These are phyloP conservation scores for Saccharomycopsis schoenii DNA, from an alignment of 805 yeast genomes.

Conservation along the genomic window DNA sequence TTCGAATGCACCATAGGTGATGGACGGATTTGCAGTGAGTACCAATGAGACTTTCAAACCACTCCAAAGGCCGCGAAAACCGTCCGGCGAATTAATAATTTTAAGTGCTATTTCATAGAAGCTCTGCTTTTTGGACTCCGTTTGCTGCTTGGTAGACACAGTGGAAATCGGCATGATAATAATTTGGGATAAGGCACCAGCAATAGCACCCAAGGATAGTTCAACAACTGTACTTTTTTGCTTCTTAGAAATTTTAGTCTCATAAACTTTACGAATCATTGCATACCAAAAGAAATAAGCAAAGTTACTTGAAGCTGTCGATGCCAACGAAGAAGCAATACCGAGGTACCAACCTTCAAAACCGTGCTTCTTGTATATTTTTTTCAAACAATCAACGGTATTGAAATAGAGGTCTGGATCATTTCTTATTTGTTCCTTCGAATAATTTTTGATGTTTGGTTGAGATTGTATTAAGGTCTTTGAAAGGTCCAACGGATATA, in stretches of 20 bases:
- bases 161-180: slow-evolving; percentile 77
- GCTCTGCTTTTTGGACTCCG: slow-evolving; percentile 27
- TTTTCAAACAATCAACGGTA: slow-evolving; percentile 50
- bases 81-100: slow-evolving; percentile 49
- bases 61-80: slow-evolving; percentile 67
- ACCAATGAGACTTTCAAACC: slow-evolving; percentile 76
- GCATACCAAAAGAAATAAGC: slow-evolving; percentile 87
- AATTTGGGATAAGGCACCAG: slow-evolving; percentile 74
- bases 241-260: slow-evolving; percentile 29
- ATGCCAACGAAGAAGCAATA: slow-evolving; percentile 51
- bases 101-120: slow-evolving; percentile 37
- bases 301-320: slow-evolving; percentile 69
- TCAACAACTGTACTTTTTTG: slow-evolving; percentile 51
- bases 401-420: slow-evolving; percentile 36
- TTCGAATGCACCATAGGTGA: slow-evolving; percentile 76
- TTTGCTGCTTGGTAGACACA: slow-evolving; percentile 60
- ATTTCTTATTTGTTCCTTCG: slow-evolving; percentile 19
- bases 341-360: slow-evolving; percentile 66
- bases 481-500: slow-evolving; percentile 72
- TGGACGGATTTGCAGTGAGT: slow-evolving; percentile 73
- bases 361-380: slow-evolving; percentile 53
- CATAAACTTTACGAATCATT: slow-evolving; percentile 49
- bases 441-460: slow-evolving; percentile 18
- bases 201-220: slow-evolving; percentile 63
- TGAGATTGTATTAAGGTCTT: slow-evolving; percentile 75